These are phyloP conservation scores for Claviceps spartinae DNA, from an alignment of 2,329 filamentous ascomycete species.

Conservation along the genomic window DNA sequence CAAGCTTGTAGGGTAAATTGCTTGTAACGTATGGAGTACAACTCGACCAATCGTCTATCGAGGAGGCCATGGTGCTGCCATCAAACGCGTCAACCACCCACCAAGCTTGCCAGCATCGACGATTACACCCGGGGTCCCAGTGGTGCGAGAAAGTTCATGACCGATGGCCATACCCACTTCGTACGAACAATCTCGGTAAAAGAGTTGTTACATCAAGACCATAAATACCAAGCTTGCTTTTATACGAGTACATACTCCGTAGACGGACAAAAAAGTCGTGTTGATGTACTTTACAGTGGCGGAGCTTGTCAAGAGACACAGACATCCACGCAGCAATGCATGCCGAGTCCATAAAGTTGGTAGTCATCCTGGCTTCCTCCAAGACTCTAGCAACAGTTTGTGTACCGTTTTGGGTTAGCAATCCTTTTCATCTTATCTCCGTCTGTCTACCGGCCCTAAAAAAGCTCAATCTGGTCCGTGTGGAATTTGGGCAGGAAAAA, in stretches of 20 bases:
- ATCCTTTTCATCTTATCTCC: background rate
- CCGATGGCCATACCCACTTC: background rate
- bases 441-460: too few relatives aligned
- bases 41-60: background rate
- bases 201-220: background rate
- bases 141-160: background rate
- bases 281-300: too few relatives aligned
- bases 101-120: background rate
- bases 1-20: too few relatives aligned
- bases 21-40: too few relatives aligned
- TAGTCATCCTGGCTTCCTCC: background rate
- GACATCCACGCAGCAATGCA: too few relatives aligned
- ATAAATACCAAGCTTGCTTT: too few relatives aligned
- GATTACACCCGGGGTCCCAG: background rate
- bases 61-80: background rate
- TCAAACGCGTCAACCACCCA: background rate
- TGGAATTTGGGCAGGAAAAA: background rate
- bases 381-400: background rate
- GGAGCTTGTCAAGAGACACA: too few relatives aligned
- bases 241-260: too few relatives aligned
- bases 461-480: background rate
- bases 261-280: too few relatives aligned
- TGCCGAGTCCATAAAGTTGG: background rate
- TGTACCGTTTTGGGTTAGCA: background rate
- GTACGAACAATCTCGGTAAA: slow-evolving; percentile 1